These are phyloP conservation scores for Syzygium syzygioides DNA, from an alignment of 441 rosid species.

Conservation along the genomic window DNA sequence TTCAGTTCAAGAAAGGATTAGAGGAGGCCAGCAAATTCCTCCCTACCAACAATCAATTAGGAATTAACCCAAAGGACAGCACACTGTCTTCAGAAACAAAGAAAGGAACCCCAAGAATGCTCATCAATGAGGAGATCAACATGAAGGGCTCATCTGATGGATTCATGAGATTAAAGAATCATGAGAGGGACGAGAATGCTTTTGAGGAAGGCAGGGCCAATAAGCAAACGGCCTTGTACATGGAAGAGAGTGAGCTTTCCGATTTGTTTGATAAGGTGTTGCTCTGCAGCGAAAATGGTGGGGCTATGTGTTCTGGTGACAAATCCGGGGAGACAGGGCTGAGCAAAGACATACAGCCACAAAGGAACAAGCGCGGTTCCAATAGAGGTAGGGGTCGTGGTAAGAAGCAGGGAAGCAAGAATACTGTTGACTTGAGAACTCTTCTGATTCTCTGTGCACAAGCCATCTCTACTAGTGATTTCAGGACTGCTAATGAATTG, in stretches of 20 bases:
- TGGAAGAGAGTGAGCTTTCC: neutral
- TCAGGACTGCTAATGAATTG: neutral
- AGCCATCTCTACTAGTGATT: neutral
- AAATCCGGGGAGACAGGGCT: neutral
- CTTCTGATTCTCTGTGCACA: neutral
- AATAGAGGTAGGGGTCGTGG: neutral
- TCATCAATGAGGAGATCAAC: neutral
- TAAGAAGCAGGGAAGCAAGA: neutral
- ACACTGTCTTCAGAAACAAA: neutral
- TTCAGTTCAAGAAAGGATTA: neutral
- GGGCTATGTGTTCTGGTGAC: neutral
- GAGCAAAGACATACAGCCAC: neutral
- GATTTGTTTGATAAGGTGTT: neutral
- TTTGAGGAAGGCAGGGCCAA: neutral
- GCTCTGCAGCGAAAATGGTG: neutral
- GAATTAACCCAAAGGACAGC: neutral
- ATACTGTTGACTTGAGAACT: neutral
- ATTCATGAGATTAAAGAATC: neutral
- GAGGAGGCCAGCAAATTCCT: conserved; percentile 5
- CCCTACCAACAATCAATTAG: neutral
- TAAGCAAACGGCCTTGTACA: neutral
- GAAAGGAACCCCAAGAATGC: neutral
- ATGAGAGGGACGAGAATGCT: neutral
- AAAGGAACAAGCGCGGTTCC: neutral
- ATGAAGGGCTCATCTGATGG: neutral